Evolutionary conservation across 257 asterid species (phyloP).

Genomic region (Ocimum tenuiflorum): DNA sequence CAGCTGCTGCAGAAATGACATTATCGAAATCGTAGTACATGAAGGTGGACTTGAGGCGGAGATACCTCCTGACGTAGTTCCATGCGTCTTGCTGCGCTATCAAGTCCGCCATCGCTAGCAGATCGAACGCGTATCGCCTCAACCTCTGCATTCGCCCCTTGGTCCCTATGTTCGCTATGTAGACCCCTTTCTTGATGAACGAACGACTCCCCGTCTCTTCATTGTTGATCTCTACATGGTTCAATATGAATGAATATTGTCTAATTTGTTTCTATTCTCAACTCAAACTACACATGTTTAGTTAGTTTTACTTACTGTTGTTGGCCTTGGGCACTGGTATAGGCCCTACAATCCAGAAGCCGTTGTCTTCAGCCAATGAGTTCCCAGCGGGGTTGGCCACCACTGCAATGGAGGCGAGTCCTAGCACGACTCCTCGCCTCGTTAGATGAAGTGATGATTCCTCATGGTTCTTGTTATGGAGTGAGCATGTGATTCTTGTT

Average conservation of each 20-base stretch:
- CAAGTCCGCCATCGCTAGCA: slow-evolving; percentile 71
- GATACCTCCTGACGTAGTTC: slow-evolving; percentile 60
- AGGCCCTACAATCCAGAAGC: slow-evolving; percentile 57
- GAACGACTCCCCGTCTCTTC: slow-evolving; percentile 67
- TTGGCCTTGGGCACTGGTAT: slow-evolving; percentile 44
- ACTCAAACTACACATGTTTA: too few relatives aligned
- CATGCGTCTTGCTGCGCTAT: slow-evolving; percentile 54
- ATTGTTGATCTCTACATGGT: slow-evolving; percentile 40
- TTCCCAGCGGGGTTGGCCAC: slow-evolving; percentile 28
- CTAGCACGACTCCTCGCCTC: slow-evolving; percentile 46
- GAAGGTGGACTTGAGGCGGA: slow-evolving; percentile 55
- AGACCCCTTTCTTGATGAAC: slow-evolving; percentile 48
- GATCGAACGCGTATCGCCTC: slow-evolving; percentile 67
- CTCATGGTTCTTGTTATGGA: background rate
- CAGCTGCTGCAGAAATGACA: slow-evolving; percentile 53
- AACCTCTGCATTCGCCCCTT: slow-evolving; percentile 55
- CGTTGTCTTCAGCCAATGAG: slow-evolving; percentile 58
- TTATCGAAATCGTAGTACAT: slow-evolving; percentile 79
- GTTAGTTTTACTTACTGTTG: slow-evolving; percentile 31
- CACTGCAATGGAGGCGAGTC: slow-evolving; percentile 40
- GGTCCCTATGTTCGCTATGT: slow-evolving; percentile 57
- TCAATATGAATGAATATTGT: too few relatives aligned
- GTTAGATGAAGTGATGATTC: background rate
- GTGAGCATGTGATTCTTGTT: slow-evolving; percentile 10
- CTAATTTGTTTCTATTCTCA: too few relatives aligned